phyloP scores from a whole-genome alignment of 345 rosid genomes.

The Stellera chamaejasme region DNA sequence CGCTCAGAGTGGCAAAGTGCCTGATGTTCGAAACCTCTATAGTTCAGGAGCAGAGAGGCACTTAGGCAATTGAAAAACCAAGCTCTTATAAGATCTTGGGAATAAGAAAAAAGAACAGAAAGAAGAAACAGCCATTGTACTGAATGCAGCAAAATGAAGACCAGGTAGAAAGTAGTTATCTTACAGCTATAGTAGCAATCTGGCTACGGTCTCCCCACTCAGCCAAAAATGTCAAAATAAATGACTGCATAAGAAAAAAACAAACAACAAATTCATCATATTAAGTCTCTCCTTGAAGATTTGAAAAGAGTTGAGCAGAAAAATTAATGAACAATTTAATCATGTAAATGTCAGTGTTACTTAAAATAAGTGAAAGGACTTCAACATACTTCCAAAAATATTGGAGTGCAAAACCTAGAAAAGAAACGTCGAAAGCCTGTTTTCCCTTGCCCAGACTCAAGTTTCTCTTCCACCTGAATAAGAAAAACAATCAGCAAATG shows the following conservation, averaged over 20 bases:
- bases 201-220: conserved; percentile 99
- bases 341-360: background rate
- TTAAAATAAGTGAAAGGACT: background rate
- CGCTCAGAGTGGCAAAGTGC: too few species aligned
- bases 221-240: conserved; percentile 86
- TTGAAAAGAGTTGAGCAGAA: background rate
- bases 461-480: conserved; percentile 93
- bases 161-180: conserved; percentile 16
- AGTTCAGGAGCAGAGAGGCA: too few species aligned
- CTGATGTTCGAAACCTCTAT: too few species aligned
- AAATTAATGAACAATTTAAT: conserved; percentile 1
- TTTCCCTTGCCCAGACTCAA: conserved; percentile 86
- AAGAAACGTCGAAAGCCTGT: conserved; percentile 70
- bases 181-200: conserved; percentile 99
- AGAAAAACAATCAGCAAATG: conserved; percentile 1
- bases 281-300: conserved; percentile 1
- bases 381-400: conserved; percentile 76
- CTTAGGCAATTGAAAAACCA: too few species aligned
- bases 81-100: too few species aligned
- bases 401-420: conserved; percentile 95
- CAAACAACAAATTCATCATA: conserved; percentile 7
- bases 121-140: background rate
- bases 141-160: background rate
- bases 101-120: too few species aligned
- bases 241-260: conserved; percentile 48